A percentile compares a stretch with the other conserved stretches of the same genome.
phyloP scores from a whole-genome alignment of 2,329 filamentous ascomycete genomes.

The Fusarium dimerum region DNA sequence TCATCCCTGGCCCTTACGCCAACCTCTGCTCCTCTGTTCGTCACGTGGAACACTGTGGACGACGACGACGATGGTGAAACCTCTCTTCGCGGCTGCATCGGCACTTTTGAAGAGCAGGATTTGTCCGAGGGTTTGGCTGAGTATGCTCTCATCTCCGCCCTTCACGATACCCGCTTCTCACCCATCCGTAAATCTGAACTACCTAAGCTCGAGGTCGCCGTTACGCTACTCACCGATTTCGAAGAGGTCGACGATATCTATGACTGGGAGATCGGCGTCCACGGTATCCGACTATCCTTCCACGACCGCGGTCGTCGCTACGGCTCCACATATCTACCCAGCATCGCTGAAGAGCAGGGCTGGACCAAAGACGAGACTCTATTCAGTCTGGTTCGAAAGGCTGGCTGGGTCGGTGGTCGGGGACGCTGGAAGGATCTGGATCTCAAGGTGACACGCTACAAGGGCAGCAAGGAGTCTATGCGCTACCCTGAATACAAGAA shows the following conservation, averaged over 20 bases:
- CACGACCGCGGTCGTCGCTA: conserved; percentile 70
- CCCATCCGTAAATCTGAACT: conserved; percentile 58
- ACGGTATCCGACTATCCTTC: conserved; percentile 88
- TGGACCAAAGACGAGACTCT: conserved; percentile 95
- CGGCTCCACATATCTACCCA: conserved; percentile 87
- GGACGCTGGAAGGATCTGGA: conserved; percentile 80
- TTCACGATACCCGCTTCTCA: conserved; percentile 63
- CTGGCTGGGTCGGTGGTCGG: conserved; percentile 83
- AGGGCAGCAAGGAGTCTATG: conserved; percentile 76
- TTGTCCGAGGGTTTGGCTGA: conserved; percentile 72
- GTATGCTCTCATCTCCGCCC: conserved; percentile 80
- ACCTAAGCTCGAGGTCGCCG: conserved; percentile 60
- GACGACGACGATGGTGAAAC: conserved; percentile 34
- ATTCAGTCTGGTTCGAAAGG: conserved; percentile 88
- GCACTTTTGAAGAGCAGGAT: conserved; percentile 81
- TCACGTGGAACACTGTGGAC: conserved; percentile 83
- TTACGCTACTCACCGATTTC: conserved; percentile 86
- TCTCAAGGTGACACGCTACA: conserved; percentile 79
- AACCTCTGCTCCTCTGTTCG: conserved; percentile 75
- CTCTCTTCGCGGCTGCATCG: conserved; percentile 88
- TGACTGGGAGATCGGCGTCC: conserved; percentile 84
- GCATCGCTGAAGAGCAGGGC: conserved; percentile 88
- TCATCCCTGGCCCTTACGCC: conserved; percentile 40
- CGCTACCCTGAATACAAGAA: conserved; percentile 73
- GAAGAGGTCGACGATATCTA: conserved; percentile 71